Evolutionary conservation across 2,329 filamentous ascomycete species (phyloP).

Genomic region (Corinectria fuckeliana): DNA sequence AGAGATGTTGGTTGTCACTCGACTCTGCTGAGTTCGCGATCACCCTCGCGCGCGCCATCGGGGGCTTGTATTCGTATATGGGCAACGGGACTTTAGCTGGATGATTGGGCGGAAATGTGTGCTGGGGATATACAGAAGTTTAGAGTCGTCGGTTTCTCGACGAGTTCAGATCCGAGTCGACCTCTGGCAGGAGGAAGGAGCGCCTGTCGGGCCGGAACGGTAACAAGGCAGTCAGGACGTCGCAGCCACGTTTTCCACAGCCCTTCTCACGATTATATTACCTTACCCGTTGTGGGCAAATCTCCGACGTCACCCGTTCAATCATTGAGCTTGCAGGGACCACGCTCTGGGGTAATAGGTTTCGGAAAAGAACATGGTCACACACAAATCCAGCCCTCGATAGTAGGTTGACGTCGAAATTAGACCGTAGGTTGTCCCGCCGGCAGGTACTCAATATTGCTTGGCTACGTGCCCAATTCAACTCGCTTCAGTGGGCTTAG

Average conservation of each 20-base stretch:
- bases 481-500: slow-evolving; percentile 12
- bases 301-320: neutral
- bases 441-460: no score
- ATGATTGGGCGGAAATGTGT: neutral
- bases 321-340: no score
- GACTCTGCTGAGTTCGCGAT: neutral
- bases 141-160: neutral
- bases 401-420: slow-evolving; percentile 14
- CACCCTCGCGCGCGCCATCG: neutral
- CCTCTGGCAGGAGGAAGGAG: neutral
- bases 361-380: neutral
- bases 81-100: neutral
- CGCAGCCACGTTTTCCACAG: neutral
- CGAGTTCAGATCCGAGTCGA: no score
- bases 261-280: neutral
- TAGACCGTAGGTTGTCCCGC: slow-evolving; percentile 4
- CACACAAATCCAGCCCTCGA: neutral
- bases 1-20: neutral
- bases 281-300: neutral
- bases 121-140: neutral
- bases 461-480: neutral
- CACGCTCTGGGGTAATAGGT: neutral
- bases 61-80: neutral
- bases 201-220: neutral
- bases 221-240: neutral